Evolutionary conservation across 2,329 filamentous ascomycete species (phyloP).

Genomic region (Helotiales sp.): DNA sequence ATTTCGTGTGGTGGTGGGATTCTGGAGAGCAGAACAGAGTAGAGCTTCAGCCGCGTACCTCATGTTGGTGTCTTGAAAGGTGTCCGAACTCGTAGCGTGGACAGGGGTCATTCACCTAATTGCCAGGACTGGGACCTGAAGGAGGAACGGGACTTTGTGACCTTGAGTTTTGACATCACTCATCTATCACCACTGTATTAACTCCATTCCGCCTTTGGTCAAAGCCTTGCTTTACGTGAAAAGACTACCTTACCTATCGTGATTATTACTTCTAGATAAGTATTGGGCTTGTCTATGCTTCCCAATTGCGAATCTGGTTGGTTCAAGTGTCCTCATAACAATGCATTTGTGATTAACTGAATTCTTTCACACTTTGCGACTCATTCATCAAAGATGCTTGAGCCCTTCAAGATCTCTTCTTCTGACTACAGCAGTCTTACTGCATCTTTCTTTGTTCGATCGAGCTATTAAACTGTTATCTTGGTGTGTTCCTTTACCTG

Average conservation of each 20-base stretch:
- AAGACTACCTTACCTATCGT: not conserved
- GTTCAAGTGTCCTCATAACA: no score
- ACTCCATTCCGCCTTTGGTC: no score
- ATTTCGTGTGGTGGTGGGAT: slow-evolving; percentile 10
- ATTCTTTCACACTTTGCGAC: not conserved
- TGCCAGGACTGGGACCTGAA: not conserved
- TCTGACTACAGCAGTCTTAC: not conserved
- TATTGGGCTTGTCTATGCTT: not conserved
- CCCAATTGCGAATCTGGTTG: not conserved
- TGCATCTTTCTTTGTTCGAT: not conserved
- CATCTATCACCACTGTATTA: not conserved
- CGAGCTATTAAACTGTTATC: not conserved
- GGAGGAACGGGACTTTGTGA: not conserved
- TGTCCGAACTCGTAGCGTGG: slow-evolving; percentile 13
- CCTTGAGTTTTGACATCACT: not conserved
- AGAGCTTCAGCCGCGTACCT: slow-evolving; percentile 27
- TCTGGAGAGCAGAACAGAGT: no score
- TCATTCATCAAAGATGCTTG: not conserved
- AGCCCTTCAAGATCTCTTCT: not conserved
- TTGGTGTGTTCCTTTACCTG: not conserved
- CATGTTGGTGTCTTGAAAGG: slow-evolving; percentile 13
- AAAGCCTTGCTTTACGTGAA: no score
- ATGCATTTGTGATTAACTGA: no score
- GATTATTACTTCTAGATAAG: not conserved
- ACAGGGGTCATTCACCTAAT: slow-evolving; percentile 1